A percentile compares a stretch with the other conserved stretches of the same genome.
Conservation (phyloP, 2,329 filamentous ascomycete genomes). For the Phyllosticta capitalensis region DNA sequence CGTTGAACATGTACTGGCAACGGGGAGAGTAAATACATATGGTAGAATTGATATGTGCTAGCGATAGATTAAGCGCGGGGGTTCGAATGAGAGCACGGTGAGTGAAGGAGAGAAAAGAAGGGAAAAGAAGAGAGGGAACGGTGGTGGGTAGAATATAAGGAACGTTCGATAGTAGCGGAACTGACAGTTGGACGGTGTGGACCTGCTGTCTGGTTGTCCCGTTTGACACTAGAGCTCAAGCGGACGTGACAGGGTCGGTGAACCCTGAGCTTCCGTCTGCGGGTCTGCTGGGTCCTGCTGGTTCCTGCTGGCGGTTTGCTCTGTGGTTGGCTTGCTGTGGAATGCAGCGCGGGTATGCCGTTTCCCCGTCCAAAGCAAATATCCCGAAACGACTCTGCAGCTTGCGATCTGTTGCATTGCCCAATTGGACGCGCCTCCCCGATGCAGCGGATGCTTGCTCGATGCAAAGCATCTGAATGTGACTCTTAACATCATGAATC, state of each 20-base stretch:
- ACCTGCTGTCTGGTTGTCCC: neutral
- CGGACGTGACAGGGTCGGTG: neutral
- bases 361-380: neutral
- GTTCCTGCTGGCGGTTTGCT: too few relatives aligned
- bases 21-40: neutral
- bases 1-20: neutral
- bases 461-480: neutral
- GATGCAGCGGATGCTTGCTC: too few relatives aligned
- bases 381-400: neutral
- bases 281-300: too few relatives aligned
- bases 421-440: too few relatives aligned
- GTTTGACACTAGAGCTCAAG: neutral
- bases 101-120: neutral
- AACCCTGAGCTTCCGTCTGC: too few relatives aligned
- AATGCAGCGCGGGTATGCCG: too few relatives aligned
- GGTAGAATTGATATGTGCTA: neutral
- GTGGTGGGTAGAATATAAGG: neutral
- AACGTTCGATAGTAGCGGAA: too few relatives aligned
- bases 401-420: too few relatives aligned
- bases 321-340: neutral
- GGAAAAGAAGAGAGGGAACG: neutral
- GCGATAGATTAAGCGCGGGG: too few relatives aligned
- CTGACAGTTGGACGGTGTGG: too few relatives aligned
- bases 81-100: neutral
- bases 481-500: neutral